Conservation (phyloP, 371 early-diverging fungal species). For the Mucor mucedo region DNA sequence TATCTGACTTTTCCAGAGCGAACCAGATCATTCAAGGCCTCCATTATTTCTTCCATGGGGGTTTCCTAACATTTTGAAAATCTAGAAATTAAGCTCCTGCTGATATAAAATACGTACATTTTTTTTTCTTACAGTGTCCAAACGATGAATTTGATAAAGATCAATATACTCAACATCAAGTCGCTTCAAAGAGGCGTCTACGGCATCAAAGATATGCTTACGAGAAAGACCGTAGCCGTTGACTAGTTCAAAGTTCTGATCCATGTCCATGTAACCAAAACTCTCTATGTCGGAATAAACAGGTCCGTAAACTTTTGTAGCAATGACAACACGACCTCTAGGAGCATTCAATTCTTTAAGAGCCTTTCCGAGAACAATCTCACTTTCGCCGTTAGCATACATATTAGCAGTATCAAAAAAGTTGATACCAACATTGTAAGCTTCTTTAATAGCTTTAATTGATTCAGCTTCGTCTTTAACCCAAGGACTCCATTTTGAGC, state of each 20-base stretch:
- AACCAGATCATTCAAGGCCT: conserved; percentile 59
- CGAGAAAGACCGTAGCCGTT: conserved; percentile 53
- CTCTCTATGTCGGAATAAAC: not conserved
- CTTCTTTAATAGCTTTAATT: conserved; percentile 40
- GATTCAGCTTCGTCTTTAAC: conserved; percentile 44
- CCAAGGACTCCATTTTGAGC: conserved; percentile 24
- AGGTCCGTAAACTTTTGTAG: conserved; percentile 41
- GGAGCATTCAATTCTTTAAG: conserved; percentile 29
- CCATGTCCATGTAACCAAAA: not conserved
- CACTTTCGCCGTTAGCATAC: conserved; percentile 46
- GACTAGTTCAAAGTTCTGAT: conserved; percentile 7
- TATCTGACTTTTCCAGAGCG: conserved; percentile 56
- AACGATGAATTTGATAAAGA: conserved; percentile 42
- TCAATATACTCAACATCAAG: conserved; percentile 47
- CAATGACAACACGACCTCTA: conserved; percentile 44
- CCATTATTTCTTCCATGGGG: conserved; percentile 61
- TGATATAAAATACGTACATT: too few species aligned
- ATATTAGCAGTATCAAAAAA: conserved; percentile 45
- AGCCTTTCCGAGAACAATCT: conserved; percentile 44
- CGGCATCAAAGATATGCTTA: conserved; percentile 60
- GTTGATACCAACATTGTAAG: conserved; percentile 54
- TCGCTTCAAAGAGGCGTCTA: conserved; percentile 59
- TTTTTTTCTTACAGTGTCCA: conserved; percentile 30
- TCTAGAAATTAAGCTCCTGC: not conserved
- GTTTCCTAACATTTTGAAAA: conserved; percentile 25